Percentiles rank a stretch among this genome's conserved stretches.
Conservation (phyloP, 768 basidiomycete genomes). For the Suillus bovinus region DNA sequence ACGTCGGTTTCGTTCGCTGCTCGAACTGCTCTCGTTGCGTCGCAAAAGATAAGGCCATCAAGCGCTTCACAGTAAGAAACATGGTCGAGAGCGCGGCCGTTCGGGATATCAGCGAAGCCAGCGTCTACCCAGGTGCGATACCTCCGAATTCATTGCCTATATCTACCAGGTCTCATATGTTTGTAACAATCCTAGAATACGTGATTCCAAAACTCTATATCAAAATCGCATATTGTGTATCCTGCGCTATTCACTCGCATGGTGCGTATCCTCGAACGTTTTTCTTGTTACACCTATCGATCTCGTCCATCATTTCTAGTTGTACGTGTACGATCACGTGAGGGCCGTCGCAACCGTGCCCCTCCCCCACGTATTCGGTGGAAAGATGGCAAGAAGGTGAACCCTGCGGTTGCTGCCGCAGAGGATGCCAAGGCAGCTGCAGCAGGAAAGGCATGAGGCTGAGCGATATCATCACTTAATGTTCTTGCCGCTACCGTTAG, state of each 20-base stretch:
- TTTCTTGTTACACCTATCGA: neutral
- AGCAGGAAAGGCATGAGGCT: conserved; percentile 52
- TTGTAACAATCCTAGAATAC: conserved; percentile 63
- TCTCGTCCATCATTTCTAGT: conserved; percentile 49
- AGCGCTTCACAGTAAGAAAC: conserved; percentile 98
- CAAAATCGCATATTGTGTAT: conserved; percentile 98
- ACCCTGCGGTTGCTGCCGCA: conserved; percentile 92
- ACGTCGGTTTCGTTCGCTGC: conserved; percentile 93
- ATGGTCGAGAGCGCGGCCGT: conserved; percentile 99
- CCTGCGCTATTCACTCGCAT: conserved; percentile 99
- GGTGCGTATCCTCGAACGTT: conserved; percentile 49
- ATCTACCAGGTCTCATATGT: neutral
- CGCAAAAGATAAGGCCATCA: conserved; percentile 99
- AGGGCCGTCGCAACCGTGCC: conserved; percentile 95
- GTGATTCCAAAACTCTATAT: conserved; percentile 96
- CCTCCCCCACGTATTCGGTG: conserved; percentile 95
- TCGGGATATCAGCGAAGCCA: conserved; percentile 95
- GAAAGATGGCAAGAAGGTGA: conserved; percentile 96
- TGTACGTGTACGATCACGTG: conserved; percentile 95
- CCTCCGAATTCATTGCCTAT: neutral
- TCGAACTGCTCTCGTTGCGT: conserved; percentile 99
- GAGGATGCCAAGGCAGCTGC: conserved; percentile 76
- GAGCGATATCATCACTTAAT: conserved; percentile 9
- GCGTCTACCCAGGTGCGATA: conserved; percentile 84
- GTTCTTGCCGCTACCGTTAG: conserved; percentile 1